Evolutionary conservation across 2,329 filamentous ascomycete species (phyloP), one percentile per base, ranked within the genome.

Genomic region (Talaromyces sp.): DNA sequence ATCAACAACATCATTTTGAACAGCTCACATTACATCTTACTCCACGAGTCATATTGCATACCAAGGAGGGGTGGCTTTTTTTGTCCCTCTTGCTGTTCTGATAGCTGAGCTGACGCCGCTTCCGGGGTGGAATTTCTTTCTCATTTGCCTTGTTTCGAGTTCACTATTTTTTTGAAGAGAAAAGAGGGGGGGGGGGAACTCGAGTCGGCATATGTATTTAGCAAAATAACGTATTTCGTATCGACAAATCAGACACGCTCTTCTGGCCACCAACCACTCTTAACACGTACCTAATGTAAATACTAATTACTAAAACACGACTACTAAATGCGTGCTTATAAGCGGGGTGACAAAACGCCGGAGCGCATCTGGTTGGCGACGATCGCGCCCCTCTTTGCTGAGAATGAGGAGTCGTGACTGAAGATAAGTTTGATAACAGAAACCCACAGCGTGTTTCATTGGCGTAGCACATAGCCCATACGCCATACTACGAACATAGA

Each of bases 1-100:
- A 55, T 49, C 21, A 6, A 46, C 51, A 58, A 43, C 50, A 58
- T 58, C 31, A 51, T 51, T 46, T 14, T 19, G 52, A 55, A 46
- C 43, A 46, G 43, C 43, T 46, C 55, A 19, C 27, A 56, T 49
- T 17, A 55, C 19, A 43, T 29, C n/a, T n/a, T n/a, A 27, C 38
- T 13, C 31, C 26, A 46, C 55, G 55, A 49, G n/a, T 43, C 21
- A 56, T 32, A 32, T 32, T 32, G 31, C 31, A 35, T 35, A 13
- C 24, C 4, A 31, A n/a, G 7, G 13, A 32, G 27, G 32, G 54
- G 21, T n/a, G 41, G 32, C 10, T 38, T 17, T 17, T 38, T 43
- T 43, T 43, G 19, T 43, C n/a, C n/a, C 43, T 46, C 43, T 5
- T 46, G 32, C 11, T 19, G n/a, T 46, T 46, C 13, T 24, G 19